Conservation (phyloP, 331 rosid genomes). For the Saraca asoca region DNA sequence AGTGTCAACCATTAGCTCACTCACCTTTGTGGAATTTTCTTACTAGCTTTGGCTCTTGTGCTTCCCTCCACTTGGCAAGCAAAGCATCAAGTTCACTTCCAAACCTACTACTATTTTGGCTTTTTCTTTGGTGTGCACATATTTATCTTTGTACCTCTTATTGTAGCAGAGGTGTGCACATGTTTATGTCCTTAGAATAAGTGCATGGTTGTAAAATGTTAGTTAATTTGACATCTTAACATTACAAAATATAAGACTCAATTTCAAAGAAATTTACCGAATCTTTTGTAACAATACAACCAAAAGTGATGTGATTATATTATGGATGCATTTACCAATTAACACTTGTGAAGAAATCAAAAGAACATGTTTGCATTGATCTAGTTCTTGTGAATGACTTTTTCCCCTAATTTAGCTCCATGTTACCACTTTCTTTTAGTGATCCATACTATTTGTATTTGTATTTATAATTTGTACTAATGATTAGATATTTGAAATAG, state of each 20-base stretch:
- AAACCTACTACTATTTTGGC: constrained; percentile 29
- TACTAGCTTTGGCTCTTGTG: background rate
- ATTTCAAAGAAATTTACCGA: constrained; percentile 7
- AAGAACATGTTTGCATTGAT: too few species aligned
- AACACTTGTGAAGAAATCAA: too few species aligned
- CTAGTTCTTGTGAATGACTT: too few species aligned
- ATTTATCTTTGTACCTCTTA: too few species aligned
- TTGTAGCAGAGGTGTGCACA: background rate
- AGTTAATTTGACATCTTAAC: background rate
- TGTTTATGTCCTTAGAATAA: background rate
- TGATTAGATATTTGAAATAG: constrained; percentile 41
- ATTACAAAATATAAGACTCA: background rate
- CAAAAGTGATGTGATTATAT: too few species aligned
- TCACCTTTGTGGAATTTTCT: constrained; percentile 7
- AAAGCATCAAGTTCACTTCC: constrained; percentile 2
- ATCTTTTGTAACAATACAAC: too few species aligned
- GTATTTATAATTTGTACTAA: background rate
- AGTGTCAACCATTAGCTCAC: constrained; percentile 15
- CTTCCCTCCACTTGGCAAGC: too few species aligned
- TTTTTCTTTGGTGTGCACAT: background rate
- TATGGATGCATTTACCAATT: too few species aligned
- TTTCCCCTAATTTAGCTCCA: too few species aligned
- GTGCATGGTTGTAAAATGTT: background rate
- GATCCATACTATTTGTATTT: background rate
- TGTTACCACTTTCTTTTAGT: background rate